A percentile compares a stretch with the other conserved stretches of the same genome.
These are phyloP conservation scores for Globisporangium radiosum DNA, from an alignment of 352 stramenopile genomes.

Conservation along the genomic window DNA sequence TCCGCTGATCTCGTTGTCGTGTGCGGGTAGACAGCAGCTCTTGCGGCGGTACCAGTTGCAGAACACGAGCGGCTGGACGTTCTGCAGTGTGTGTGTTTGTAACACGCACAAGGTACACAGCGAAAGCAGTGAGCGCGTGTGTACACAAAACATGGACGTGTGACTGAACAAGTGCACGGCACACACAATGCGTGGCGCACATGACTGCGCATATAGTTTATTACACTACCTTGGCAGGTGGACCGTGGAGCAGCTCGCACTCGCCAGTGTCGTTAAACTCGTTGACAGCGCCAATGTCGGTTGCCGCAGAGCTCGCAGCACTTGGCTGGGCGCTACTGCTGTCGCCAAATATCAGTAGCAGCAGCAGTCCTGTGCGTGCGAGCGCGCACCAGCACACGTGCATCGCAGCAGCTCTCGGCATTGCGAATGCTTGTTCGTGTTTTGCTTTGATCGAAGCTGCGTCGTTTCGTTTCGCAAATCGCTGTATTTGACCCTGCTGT, in stretches of 20 bases:
- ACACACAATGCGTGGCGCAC: neutral
- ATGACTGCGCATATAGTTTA: neutral
- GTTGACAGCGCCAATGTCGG: too few relatives aligned
- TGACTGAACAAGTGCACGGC: neutral
- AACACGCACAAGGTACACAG: neutral
- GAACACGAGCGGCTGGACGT: constrained; percentile 52
- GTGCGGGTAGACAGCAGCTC: constrained; percentile 62
- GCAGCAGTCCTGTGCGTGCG: neutral
- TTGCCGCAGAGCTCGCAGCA: too few relatives aligned
- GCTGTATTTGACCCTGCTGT: too few relatives aligned
- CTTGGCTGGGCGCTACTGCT: too few relatives aligned
- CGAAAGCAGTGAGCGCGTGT: neutral
- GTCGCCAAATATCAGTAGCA: neutral
- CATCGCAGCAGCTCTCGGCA: neutral
- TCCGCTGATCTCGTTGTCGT: constrained; percentile 54
- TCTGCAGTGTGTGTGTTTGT: constrained; percentile 18
- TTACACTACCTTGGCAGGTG: neutral
- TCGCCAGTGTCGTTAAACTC: neutral
- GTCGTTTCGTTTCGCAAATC: too few relatives aligned
- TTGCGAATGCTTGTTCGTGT: neutral
- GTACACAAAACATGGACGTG: neutral
- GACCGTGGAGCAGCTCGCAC: constrained; percentile 3
- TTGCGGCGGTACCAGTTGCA: constrained; percentile 63
- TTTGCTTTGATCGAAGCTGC: neutral
- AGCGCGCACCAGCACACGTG: neutral